phyloP scores from a whole-genome alignment of 495 filamentous ascomycete species.

The Penicillium coprophilum region DNA sequence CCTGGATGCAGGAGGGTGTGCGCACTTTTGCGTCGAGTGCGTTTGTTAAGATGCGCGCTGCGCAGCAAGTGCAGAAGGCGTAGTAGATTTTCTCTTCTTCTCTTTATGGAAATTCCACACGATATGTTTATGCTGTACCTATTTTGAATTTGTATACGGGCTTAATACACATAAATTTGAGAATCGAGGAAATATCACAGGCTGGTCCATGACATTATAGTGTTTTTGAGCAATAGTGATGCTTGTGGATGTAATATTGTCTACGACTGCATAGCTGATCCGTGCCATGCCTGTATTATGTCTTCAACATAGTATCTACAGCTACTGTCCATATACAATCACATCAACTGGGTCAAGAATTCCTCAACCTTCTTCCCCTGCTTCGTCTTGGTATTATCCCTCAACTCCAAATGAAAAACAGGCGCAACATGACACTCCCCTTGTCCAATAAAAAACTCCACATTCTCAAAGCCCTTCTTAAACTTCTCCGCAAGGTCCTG shows the following conservation, averaged over 20 bases:
- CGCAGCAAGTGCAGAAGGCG: conserved; percentile 11
- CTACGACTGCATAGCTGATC: neutral
- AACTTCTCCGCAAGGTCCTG: conserved; percentile 47
- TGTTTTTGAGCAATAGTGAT: neutral
- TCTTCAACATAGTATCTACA: neutral
- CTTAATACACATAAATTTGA: neutral
- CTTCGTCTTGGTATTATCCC: conserved; percentile 37
- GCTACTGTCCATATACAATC: neutral
- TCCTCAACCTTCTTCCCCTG: conserved; percentile 40
- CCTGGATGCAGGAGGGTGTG: conserved; percentile 43
- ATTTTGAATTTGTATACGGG: neutral
- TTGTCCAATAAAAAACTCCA: conserved; percentile 40
- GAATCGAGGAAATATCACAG: neutral
- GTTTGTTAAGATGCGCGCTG: conserved; percentile 16
- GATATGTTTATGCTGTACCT: neutral
- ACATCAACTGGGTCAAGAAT: conserved; percentile 30
- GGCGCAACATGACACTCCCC: conserved; percentile 48
- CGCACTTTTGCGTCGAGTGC: conserved; percentile 30
- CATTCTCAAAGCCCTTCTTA: conserved; percentile 31
- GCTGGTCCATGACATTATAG: neutral
- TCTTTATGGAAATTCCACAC: neutral
- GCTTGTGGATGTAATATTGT: neutral
- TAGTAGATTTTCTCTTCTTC: neutral
- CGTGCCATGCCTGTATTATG: neutral
- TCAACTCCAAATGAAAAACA: conserved; percentile 43